Evolutionary conservation across 257 asterid genomes (phyloP).

Genomic region (Plantago major): DNA sequence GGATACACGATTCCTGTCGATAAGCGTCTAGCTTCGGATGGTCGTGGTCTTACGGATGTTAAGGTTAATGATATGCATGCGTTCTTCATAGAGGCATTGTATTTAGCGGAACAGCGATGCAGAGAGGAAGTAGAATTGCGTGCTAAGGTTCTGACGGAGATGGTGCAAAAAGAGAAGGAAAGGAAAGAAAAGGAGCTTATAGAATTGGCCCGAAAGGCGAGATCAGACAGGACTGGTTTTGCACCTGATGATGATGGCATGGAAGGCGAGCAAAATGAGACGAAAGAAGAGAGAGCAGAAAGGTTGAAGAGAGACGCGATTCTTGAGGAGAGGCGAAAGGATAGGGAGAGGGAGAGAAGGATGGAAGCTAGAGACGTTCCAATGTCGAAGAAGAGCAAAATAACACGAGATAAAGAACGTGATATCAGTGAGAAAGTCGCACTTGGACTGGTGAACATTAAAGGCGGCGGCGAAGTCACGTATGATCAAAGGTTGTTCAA

Average conservation of each 20-base stretch:
- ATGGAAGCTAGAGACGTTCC: constrained; percentile 84
- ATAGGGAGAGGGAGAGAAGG: constrained; percentile 82
- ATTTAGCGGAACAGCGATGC: constrained; percentile 81
- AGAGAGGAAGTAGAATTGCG: constrained; percentile 89
- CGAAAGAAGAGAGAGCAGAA: constrained; percentile 65
- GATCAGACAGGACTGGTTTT: constrained; percentile 67
- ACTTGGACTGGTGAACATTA: constrained; percentile 73
- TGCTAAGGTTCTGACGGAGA: constrained; percentile 79
- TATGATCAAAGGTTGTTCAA: constrained; percentile 75
- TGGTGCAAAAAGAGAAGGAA: constrained; percentile 86
- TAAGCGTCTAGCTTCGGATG: constrained; percentile 94
- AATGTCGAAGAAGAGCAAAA: constrained; percentile 81
- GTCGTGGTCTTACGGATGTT: constrained; percentile 85
- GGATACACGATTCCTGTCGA: constrained; percentile 93
- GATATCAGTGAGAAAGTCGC: constrained; percentile 84
- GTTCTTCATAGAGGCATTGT: constrained; percentile 58
- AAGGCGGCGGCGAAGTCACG: constrained; percentile 66
- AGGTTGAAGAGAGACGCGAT: constrained; percentile 64
- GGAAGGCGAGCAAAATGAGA: constrained; percentile 57
- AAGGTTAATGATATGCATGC: constrained; percentile 82
- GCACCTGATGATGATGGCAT: constrained; percentile 34
- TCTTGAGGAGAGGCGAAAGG: constrained; percentile 81
- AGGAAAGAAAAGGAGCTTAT: constrained; percentile 74
- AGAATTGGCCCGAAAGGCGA: constrained; percentile 80
- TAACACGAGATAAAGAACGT: constrained; percentile 77